Base-by-base conservation (phyloP, 768 basidiomycete species). In the Chalciporus sphaerocephalus region DNA sequence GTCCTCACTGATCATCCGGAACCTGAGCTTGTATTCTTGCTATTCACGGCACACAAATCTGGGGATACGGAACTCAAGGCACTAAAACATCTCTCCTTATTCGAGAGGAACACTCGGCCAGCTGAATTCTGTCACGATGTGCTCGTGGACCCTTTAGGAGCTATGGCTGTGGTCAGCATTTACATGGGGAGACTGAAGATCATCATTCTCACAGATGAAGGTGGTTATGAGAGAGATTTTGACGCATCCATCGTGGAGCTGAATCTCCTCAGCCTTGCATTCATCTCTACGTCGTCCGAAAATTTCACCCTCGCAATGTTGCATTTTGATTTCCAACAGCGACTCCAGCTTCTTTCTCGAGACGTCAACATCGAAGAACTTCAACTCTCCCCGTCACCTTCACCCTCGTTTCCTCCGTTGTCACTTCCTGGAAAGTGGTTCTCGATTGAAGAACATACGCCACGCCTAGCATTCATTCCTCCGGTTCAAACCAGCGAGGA, bases 1-100 rank as follows among this genome's bases (percentile, higher is more conserved):
- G 72, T 88, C 24, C 72, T 91, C 58, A 75, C 85, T 0, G 86
- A 86, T 48, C 87, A 89, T 54, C 87, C 88, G 1, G 79, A 86
- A 25, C 85, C 88, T 8, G 80, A 82, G 48, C 71, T 91, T 11
- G 62, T 90, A 27, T 71, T 89, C 51, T 68, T 92, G 32, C 59
- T 68, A 3, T 85, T 81, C 57, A 61, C 62, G 3, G 68, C 72
- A 28, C 59, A 69, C 25, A 57, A 63, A 11, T 57, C 48, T 33
- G 69, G 67, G 16, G 60, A 60, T 24, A 51, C 40, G 20, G 42
- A 46, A 7, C 63, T 87, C 13, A 59, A 53, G 2, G 56, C 64
- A 11, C 74, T 67, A 16, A 74, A 75, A 39, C 67, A 71, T 25
- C 56, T 85, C 5, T 66, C 77, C 15, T 65, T 92, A 21, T 69